Conservation (phyloP, 441 rosid species). For the Adansonia rubrostipa region DNA sequence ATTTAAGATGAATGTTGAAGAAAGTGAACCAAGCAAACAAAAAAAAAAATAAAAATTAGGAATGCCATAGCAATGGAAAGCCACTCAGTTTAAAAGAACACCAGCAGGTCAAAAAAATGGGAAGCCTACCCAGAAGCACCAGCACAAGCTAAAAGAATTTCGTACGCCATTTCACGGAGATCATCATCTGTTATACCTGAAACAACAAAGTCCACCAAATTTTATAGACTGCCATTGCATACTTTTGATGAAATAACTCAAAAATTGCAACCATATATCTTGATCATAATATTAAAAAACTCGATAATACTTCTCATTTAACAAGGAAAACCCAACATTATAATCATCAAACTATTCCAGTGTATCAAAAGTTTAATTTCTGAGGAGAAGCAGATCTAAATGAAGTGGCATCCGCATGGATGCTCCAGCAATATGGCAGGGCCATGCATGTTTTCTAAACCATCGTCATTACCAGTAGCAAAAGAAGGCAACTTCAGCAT, state of each 20-base stretch:
- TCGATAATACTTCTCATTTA: background rate
- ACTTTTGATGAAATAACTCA: background rate
- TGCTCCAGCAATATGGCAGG: constrained; percentile 5
- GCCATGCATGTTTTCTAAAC: background rate
- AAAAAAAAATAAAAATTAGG: constrained; percentile 12
- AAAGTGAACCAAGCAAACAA: constrained; percentile 20
- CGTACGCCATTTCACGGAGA: constrained; percentile 94
- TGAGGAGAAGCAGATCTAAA: background rate
- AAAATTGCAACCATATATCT: background rate
- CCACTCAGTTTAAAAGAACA: constrained; percentile 14
- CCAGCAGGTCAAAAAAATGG: constrained; percentile 10
- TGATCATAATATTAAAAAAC: background rate
- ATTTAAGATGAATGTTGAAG: constrained; percentile 18
- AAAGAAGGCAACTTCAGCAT: constrained; percentile 77
- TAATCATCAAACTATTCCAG: constrained; percentile 10
- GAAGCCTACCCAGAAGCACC: constrained; percentile 90
- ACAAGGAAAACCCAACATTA: constrained; percentile 1
- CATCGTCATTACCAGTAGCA: constrained; percentile 69
- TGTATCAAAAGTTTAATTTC: background rate
- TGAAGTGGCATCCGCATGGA: background rate
- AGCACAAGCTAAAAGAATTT: constrained; percentile 93
- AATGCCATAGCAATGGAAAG: background rate
- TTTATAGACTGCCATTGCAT: background rate
- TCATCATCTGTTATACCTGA: constrained; percentile 93
- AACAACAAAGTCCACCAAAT: constrained; percentile 24